Base-by-base conservation (phyloP, 208 protist species). In the Naegleria gruberi region DNA sequence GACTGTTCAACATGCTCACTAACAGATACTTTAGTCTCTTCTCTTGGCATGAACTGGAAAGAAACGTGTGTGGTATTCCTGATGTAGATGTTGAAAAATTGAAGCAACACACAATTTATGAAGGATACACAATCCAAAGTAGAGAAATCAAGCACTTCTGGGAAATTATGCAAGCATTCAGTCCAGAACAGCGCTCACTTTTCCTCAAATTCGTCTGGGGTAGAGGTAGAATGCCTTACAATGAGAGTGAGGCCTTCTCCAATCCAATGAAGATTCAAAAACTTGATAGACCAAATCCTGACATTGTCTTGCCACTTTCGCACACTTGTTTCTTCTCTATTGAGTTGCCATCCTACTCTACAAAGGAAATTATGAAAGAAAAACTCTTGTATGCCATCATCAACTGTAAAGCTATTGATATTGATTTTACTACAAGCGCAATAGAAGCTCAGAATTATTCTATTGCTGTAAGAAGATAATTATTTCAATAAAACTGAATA, bases 311-410 rank as follows among this genome's bases (percentile, higher is more conserved):
- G 43, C 97, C 97, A 41, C 96, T 96, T 0, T 96, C 95, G 86
- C 95, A 95, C 90, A 99, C 97, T 34, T 99, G 97, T 92, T 98
- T 98, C 92, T 98, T 98, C 89, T 96, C 94, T 1, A 93, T 98
- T 37, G 94, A 96, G 12, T 74, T 99, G 7, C 97, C 97, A 26
- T 91, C 91, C 4, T 99, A 99, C 90, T 94, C 94, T 34, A 96
- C 94, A 2, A 47, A 91, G 0, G 92, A 96, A 34, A 91, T 96
- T 44, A 97, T 99, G 96, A 95, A 94, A 90, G 95, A 98, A 90
- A 94, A 94, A 55, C 85, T 99, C n/a, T 87, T 99, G 5, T 98
- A 98, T 92, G 97, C 97, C 0, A 96, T 98, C 23, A 96, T 95
- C 0, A 95, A 98, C 55, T 98, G 97, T 92, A 96, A 95, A 88